phyloP scores from a whole-genome alignment of 2,329 filamentous ascomycete species.

The Stachybotrys echinatus region DNA sequence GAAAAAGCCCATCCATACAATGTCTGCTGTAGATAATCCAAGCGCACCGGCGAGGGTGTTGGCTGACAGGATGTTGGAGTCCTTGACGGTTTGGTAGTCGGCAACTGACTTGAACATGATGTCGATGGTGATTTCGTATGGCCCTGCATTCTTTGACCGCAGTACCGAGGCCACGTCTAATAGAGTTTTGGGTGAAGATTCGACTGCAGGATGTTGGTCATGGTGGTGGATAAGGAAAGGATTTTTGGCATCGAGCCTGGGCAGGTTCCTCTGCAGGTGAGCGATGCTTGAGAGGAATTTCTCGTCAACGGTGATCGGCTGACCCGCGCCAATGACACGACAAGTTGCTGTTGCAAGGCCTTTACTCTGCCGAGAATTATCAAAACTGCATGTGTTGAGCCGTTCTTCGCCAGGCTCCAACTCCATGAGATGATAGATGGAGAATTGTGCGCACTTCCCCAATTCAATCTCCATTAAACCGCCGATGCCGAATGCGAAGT shows the following conservation, averaged over 20 bases:
- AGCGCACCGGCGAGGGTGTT: conserved; percentile 15
- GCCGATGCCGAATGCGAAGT: conserved; percentile 34
- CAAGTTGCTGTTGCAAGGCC: conserved; percentile 3
- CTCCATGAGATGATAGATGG: conserved; percentile 44
- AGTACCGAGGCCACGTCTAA: conserved; percentile 34
- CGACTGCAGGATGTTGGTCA: not conserved
- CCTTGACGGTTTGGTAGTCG: conserved; percentile 19
- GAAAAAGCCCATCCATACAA: conserved; percentile 34
- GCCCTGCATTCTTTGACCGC: conserved; percentile 40
- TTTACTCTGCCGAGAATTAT: not conserved
- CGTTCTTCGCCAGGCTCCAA: conserved; percentile 21
- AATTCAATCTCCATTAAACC: conserved; percentile 20
- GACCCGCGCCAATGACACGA: conserved; percentile 4
- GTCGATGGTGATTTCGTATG: conserved; percentile 46
- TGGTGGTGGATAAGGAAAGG: not conserved
- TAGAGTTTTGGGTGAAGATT: conserved; percentile 3
- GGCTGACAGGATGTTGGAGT: conserved; percentile 6
- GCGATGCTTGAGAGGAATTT: not conserved
- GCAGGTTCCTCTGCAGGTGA: not conserved
- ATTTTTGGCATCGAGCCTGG: not conserved
- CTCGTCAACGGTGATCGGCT: not conserved
- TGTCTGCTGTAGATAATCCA: conserved; percentile 14
- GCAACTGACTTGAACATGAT: conserved; percentile 36
- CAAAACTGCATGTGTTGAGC: not conserved
- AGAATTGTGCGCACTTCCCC: conserved; percentile 36